Evolutionary conservation across 2,329 filamentous ascomycete species (phyloP).

Genomic region (Cercospora canescens): DNA sequence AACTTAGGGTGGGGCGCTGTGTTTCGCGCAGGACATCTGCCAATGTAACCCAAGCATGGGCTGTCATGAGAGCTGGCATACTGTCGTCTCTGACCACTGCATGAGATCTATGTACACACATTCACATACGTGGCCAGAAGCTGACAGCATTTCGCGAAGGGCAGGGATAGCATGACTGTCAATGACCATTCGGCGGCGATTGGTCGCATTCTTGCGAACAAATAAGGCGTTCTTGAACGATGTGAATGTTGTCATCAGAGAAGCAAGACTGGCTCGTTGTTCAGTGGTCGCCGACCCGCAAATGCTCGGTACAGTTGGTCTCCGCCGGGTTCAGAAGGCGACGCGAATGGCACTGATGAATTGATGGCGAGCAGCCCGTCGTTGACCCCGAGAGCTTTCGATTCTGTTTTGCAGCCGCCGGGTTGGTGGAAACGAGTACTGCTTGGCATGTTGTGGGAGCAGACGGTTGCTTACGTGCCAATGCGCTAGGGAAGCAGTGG

Average conservation of each 20-base stretch:
- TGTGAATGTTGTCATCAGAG: conserved; percentile 34
- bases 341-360: conserved; percentile 28
- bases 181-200: conserved; percentile 29
- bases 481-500: neutral
- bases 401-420: conserved; percentile 8
- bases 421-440: conserved; percentile 2
- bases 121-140: neutral
- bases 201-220: conserved; percentile 35
- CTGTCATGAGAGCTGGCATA: conserved; percentile 27
- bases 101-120: neutral
- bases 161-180: conserved; percentile 33
- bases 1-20: conserved; percentile 30
- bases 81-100: conserved; percentile 18
- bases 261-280: conserved; percentile 32
- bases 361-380: conserved; percentile 32
- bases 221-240: conserved; percentile 33
- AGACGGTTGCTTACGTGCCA: neutral
- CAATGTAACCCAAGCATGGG: conserved; percentile 26
- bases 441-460: neutral
- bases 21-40: conserved; percentile 29
- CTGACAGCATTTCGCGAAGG: conserved; percentile 7
- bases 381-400: conserved; percentile 30
- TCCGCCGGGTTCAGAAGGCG: conserved; percentile 25
- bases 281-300: conserved; percentile 32
- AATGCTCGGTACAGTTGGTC: conserved; percentile 27